Evolutionary conservation across 1,284 basidiomycete genomes (phyloP), one percentile per base, ranked within the genome.

Genomic region (Ustilago hordei): DNA sequence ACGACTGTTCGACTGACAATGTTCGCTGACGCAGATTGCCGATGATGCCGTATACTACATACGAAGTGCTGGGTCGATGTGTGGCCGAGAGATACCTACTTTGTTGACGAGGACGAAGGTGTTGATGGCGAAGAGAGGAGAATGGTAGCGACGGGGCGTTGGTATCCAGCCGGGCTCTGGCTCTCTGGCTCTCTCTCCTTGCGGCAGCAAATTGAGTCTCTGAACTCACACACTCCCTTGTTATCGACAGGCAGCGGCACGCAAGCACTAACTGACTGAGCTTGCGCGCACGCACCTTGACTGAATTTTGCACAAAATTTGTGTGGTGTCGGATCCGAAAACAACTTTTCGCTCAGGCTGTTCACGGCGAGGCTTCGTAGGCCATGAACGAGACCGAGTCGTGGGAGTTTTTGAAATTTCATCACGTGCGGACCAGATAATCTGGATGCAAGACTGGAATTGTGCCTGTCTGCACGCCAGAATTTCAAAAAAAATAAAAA

Each of bases 101-200:
- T 64, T 75, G 62, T 58, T 64, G 61, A 43, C 39, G 32, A 60
- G 67, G 67, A 57, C 55, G 67, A 63, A 54, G 57, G 59, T 75
- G 67, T 75, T 75, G 72, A 75, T 75, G 72, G 67, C 70, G 67
- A 75, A 60, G 72, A 75, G 52, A 61, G 53, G 64, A 67, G 63
- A 19, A 15, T 13, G 71, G 38, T 58, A 55, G 48, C 58, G 57
- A 43, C 11, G 61, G 53, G 28, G 61, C 60, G 19, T 36, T 64
- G 61, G 61, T 73, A 61, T 64, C 54, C 63, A 54, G 54, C 36
- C 54, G 43, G 57, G 13, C 15, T 13, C 28, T 52, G 48, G n/a
- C 35, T 60, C 53, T 2, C 38, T 47, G 32, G n/a, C n/a, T 35
- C 38, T 39, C 38, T 39, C 11, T 2, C 2, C 11, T 39, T 39